A percentile compares a stretch with the other conserved stretches of the same genome.
Evolutionary conservation across 805 yeast species (phyloP).

Genomic region (Lipomyces oligophaga): DNA sequence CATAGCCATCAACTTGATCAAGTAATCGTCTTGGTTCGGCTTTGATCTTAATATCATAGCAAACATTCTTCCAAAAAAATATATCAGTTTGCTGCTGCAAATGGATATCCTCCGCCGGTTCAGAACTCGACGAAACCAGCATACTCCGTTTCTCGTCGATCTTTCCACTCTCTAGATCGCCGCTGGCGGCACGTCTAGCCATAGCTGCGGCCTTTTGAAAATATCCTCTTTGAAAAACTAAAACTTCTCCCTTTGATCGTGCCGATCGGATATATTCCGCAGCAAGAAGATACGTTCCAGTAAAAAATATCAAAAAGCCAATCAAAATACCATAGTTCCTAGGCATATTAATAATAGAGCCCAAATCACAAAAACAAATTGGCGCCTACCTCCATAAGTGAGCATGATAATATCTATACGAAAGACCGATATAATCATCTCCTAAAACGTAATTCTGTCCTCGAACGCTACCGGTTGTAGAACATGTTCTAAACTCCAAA

Average conservation of each 20-base stretch:
- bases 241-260: slow-evolving; percentile 36
- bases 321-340: slow-evolving; percentile 65
- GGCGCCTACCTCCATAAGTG: slow-evolving; percentile 89
- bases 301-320: slow-evolving; percentile 47
- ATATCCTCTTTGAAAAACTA: slow-evolving; percentile 24
- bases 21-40: slow-evolving; percentile 41
- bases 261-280: slow-evolving; percentile 35
- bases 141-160: too few species aligned
- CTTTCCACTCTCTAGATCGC: neutral
- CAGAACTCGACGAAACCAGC: slow-evolving; percentile 33
- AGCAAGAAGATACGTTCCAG: slow-evolving; percentile 34
- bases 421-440: slow-evolving; percentile 48
- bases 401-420: slow-evolving; percentile 50
- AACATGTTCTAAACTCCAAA: slow-evolving; percentile 46
- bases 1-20: slow-evolving; percentile 62
- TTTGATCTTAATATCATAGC: slow-evolving; percentile 51
- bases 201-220: neutral
- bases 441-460: slow-evolving; percentile 56
- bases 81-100: slow-evolving; percentile 32
- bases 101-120: neutral
- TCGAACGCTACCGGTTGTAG: slow-evolving; percentile 55
- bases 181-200: neutral
- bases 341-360: too few species aligned
- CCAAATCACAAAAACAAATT: too few species aligned
- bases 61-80: slow-evolving; percentile 60